A percentile compares a stretch with the other conserved stretches of the same genome.
Conservation (phyloP, 495 filamentous ascomycete genomes). For the Pyrenopolyporus hunteri region DNA sequence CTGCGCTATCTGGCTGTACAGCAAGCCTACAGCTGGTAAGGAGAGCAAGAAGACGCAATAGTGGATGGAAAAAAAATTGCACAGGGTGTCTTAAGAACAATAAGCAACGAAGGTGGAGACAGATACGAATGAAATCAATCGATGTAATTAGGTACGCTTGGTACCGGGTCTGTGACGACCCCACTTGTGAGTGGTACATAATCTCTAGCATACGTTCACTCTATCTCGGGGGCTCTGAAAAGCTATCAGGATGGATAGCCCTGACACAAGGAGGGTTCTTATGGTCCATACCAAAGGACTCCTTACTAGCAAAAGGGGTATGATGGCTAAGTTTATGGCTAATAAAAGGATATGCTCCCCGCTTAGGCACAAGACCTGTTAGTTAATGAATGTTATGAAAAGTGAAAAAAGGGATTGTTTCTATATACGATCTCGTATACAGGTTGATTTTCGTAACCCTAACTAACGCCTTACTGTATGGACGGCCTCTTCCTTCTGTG, state of each 20-base stretch:
- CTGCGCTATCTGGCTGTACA: constrained; percentile 88
- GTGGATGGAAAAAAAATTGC: not conserved
- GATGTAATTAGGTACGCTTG: not conserved
- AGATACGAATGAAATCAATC: constrained; percentile 22
- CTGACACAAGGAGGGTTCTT: not conserved
- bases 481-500: no score
- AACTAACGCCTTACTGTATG: no score
- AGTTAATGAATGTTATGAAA: no score
- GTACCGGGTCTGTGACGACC: not conserved
- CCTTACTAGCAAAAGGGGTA: not conserved
- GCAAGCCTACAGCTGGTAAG: constrained; percentile 61
- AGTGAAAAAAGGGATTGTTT: no score
- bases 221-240: not conserved
- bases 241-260: not conserved
- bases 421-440: no score
- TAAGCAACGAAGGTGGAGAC: not conserved
- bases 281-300: not conserved
- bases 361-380: no score
- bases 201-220: no score
- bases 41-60: constrained; percentile 78
- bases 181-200: no score
- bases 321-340: not conserved
- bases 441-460: no score
- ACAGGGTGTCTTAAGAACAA: not conserved
- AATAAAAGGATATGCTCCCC: no score